A percentile compares a stretch with the other conserved stretches of the same genome.
Conservation (phyloP, 1,284 basidiomycete genomes). For the Neolentinus lepideus region DNA sequence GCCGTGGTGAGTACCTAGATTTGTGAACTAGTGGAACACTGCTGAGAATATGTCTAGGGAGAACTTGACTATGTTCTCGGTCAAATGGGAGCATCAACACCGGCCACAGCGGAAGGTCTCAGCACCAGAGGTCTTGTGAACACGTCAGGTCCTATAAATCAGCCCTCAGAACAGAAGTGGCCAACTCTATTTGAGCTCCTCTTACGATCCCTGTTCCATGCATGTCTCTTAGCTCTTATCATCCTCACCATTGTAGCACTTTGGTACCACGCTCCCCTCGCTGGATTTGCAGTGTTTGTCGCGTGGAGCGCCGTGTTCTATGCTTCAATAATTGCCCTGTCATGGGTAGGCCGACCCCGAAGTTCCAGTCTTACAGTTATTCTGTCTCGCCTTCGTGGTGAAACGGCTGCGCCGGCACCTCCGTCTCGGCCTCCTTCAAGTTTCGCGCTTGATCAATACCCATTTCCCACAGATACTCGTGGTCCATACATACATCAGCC, state of each 20-base stretch:
- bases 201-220: constrained; percentile 49
- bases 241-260: constrained; percentile 50
- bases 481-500: constrained; percentile 62
- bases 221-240: constrained; percentile 49
- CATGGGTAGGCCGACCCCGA: constrained; percentile 50
- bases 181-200: constrained; percentile 34
- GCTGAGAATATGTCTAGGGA: constrained; percentile 34
- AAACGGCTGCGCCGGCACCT: constrained; percentile 15
- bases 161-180: constrained; percentile 21
- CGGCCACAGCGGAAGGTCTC: constrained; percentile 42
- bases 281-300: constrained; percentile 60
- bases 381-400: constrained; percentile 36
- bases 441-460: constrained; percentile 34
- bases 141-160: constrained; percentile 12
- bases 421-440: constrained; percentile 29
- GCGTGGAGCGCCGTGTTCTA: constrained; percentile 56
- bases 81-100: constrained; percentile 42
- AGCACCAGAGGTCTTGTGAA: constrained; percentile 35
- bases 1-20: constrained; percentile 45
- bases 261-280: constrained; percentile 45
- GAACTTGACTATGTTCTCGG: constrained; percentile 59
- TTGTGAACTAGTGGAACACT: constrained; percentile 7
- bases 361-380: constrained; percentile 50
- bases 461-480: constrained; percentile 35
- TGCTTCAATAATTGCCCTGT: constrained; percentile 36